Base-by-base conservation (phyloP, 2,329 filamentous ascomycete genomes). In the Ilyonectria robusta region DNA sequence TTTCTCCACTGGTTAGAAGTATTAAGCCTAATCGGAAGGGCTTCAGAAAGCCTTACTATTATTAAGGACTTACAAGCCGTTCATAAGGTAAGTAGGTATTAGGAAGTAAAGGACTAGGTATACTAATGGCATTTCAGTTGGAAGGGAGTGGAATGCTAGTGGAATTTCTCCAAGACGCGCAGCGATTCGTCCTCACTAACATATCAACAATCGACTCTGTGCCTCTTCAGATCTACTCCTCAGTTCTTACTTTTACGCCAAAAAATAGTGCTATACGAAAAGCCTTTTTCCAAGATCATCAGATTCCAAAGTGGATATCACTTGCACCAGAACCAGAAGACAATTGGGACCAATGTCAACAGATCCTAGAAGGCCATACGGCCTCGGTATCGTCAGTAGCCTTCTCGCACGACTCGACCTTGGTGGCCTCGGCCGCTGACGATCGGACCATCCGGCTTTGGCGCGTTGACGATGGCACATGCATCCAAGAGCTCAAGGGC, bases 141-240 rank as follows among this genome's bases (percentile, higher is more conserved):
- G n/a, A 37, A 31, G 23, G 8, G 26, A 51, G 35, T n/a, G 23
- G 15, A 60, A 48, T 3, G 8, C 31, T 55, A 6, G 6, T 15
- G 6, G 47, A 31, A 15, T 55, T 60, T n/a, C 33, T 65, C 15
- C 23, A 54, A 17, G 62, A 65, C 11, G 31, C 21, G 4, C 4
- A 15, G n/a, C 62, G 21, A 58, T 54, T 47, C 6, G 2, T 60
- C 35, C 50, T 29, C 2, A 10, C 35, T 13, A 55, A 59, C 17
- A 17, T 55, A 33, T n/a, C 8, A 17, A 21, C 15, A 37, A 60
- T 65, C 1, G 23, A 46, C 23, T 19, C 44, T 3, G 6, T 21
- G 2, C 56, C 62, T 44, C 48, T 65, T 51, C 57, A 65, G 33
- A 48, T 65, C 3, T 65, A 65, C 44, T 51, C 50, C 8, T 26